Evolutionary conservation across 1,284 basidiomycete species (phyloP).

Genomic region (Schizopora paradoxa): DNA sequence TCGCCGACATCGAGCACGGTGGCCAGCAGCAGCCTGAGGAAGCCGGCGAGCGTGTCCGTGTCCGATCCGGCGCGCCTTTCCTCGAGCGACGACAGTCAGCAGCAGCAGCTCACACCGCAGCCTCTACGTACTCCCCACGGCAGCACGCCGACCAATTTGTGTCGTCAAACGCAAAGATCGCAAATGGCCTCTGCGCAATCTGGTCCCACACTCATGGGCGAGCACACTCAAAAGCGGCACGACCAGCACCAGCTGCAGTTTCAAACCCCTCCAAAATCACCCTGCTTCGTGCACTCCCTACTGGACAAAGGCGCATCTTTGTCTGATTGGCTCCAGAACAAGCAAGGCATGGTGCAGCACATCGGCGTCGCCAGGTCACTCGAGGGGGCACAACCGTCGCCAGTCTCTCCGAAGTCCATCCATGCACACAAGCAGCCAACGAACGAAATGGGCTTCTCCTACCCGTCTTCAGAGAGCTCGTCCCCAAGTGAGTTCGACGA

Average conservation of each 20-base stretch:
- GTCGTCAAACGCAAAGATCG: background rate
- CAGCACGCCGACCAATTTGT: conserved; percentile 1
- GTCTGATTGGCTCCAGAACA: conserved; percentile 59
- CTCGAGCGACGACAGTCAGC: background rate
- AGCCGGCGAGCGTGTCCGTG: background rate
- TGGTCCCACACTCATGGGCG: background rate
- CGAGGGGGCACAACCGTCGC: conserved; percentile 4
- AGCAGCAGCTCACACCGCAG: background rate
- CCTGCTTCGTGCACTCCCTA: conserved; percentile 85
- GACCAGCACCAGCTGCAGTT: conserved; percentile 17
- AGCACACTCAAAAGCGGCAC: background rate
- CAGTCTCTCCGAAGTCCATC: conserved; percentile 9
- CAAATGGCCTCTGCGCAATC: background rate
- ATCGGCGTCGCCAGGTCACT: conserved; percentile 39
- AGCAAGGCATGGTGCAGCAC: conserved; percentile 36
- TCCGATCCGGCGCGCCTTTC: background rate
- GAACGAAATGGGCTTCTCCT: conserved; percentile 13
- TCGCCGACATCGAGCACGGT: background rate
- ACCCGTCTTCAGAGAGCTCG: conserved; percentile 18
- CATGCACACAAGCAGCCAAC: conserved; percentile 13
- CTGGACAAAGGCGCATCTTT: conserved; percentile 74
- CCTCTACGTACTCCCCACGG: background rate
- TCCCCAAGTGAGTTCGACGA: conserved; percentile 41
- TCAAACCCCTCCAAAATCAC: conserved; percentile 45
- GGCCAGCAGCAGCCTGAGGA: background rate